Conservation (phyloP, 352 stramenopile species). For the Globisporangium echinulatum region DNA sequence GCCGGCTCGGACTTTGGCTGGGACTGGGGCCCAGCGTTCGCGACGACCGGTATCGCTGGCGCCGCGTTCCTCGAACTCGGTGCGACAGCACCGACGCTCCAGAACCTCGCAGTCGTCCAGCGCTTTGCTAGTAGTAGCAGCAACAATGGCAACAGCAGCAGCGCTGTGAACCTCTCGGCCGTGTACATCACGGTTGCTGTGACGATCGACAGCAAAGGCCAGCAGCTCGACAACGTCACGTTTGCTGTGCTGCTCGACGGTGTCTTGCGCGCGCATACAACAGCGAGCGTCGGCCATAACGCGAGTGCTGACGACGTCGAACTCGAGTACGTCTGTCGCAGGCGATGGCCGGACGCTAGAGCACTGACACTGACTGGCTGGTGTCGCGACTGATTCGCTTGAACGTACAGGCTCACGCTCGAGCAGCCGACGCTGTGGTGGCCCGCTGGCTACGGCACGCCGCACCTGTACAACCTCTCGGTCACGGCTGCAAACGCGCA, state of each 20-base stretch:
- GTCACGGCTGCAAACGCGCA: slow-evolving; percentile 26
- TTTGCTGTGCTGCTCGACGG: slow-evolving; percentile 46
- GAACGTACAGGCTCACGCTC: slow-evolving; percentile 13
- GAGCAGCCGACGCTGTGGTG: slow-evolving; percentile 63
- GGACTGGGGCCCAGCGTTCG: slow-evolving; percentile 80
- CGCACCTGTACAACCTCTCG: slow-evolving; percentile 55
- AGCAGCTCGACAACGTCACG: slow-evolving; percentile 28
- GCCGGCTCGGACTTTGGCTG: slow-evolving; percentile 82
- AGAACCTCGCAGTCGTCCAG: slow-evolving; percentile 39
- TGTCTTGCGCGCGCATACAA: slow-evolving; percentile 13
- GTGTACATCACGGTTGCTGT: slow-evolving; percentile 38
- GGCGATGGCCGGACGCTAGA: too few species aligned
- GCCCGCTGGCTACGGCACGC: slow-evolving; percentile 50
- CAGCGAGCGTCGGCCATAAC: slow-evolving; percentile 12
- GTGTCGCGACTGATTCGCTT: too few species aligned
- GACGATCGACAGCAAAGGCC: slow-evolving; percentile 19
- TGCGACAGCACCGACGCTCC: slow-evolving; percentile 15
- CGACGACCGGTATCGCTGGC: slow-evolving; percentile 56
- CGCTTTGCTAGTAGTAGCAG: slow-evolving; percentile 16
- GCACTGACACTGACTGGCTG: too few species aligned
- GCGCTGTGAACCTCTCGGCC: slow-evolving; percentile 21
- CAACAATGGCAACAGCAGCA: too few species aligned
- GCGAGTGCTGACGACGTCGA: slow-evolving; percentile 18
- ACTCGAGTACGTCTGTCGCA: slow-evolving; percentile 23
- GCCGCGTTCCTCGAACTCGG: slow-evolving; percentile 37